Conservation (phyloP, 2,329 filamentous ascomycete genomes). For the Dryadomyces quercus-mongolicae region DNA sequence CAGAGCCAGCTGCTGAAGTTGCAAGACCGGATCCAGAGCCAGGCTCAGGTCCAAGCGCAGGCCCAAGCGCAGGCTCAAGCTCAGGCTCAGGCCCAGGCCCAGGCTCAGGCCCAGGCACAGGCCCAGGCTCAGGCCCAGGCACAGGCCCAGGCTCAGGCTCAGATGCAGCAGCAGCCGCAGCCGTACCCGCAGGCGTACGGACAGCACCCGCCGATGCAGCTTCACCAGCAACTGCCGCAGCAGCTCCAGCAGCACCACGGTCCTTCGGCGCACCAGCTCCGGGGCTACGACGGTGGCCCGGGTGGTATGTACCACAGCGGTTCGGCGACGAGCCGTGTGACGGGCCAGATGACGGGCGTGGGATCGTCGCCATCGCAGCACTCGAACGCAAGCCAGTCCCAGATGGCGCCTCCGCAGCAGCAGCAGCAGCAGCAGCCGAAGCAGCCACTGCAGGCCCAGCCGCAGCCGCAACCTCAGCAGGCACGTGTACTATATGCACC, state of each 20-base stretch:
- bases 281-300: conserved; percentile 2
- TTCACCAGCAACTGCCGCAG: conserved; percentile 6
- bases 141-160: conserved; percentile 10
- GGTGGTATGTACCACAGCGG: conserved; percentile 4
- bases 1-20: conserved; percentile 52
- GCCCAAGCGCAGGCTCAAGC: neutral
- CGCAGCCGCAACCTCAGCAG: conserved; percentile 9
- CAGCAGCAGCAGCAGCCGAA: conserved; percentile 4
- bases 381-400: conserved; percentile 13
- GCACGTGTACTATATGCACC: conserved; percentile 25
- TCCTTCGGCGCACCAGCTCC: neutral
- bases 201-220: conserved; percentile 8
- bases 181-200: conserved; percentile 13
- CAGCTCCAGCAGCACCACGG: conserved; percentile 6
- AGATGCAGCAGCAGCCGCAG: conserved; percentile 1
- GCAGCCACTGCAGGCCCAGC: conserved; percentile 8
- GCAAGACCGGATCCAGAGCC: conserved; percentile 16
- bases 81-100: neutral
- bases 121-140: conserved; percentile 7
- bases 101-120: conserved; percentile 10
- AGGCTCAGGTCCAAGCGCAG: neutral
- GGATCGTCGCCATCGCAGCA: conserved; percentile 12
- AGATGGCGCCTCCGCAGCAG: conserved; percentile 1
- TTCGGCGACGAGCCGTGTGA: conserved; percentile 2
- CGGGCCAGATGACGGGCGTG: conserved; percentile 4